Base-by-base conservation (phyloP, 2,329 filamentous ascomycete species). In the Hirsutella rhossiliensis region DNA sequence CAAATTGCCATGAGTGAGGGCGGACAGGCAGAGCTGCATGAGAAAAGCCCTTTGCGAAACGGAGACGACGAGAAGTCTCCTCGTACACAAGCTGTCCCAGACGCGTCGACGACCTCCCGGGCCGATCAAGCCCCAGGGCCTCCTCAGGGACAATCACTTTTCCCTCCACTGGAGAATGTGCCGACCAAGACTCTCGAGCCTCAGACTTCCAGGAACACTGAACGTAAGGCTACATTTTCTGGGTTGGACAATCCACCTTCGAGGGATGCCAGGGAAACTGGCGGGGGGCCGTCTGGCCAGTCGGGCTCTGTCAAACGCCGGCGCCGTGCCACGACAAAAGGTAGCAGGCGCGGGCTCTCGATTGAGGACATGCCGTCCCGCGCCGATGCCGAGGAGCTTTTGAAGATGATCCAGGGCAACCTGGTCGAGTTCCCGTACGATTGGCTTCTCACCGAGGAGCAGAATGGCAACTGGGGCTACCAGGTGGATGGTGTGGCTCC, bases 401-500 rank as follows among this genome's bases (percentile, higher is more conserved):
- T 96, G 52, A 76, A 78, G 50, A 67, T 92, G 67, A 76, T 92
- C 23, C 90, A 97, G 62, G 92, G 92, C 1, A 81, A 89, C 59
- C 63, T 98, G 43, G 89, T 98, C 23, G 69, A 87, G 50, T 98
- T 94, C 71, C 92, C 92, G 6, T 95, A 97, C 63, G 87, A 98
- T 56, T 98, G 94, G 88, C 76, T 95, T 43, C 77, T 84, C 54
- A 84, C 82, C 45, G 92, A 97, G 66, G 92, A 97, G 68, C 79
- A 82, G 57, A 89, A 87, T 52, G 87, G 88, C 45, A 94, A 96
- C 59, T 98, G 92, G 92, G 76, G 96, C 49, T 97, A 95, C 65
- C 87, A 90, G 58, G 87, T 97, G 45, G 92, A 98, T 62, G 84
- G 94, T 62, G 82, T 98, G 60, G 94, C 92, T 55, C 92, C 92